Conservation (phyloP, 1,284 basidiomycete genomes). For the Apiotrichum veenhuisii region DNA sequence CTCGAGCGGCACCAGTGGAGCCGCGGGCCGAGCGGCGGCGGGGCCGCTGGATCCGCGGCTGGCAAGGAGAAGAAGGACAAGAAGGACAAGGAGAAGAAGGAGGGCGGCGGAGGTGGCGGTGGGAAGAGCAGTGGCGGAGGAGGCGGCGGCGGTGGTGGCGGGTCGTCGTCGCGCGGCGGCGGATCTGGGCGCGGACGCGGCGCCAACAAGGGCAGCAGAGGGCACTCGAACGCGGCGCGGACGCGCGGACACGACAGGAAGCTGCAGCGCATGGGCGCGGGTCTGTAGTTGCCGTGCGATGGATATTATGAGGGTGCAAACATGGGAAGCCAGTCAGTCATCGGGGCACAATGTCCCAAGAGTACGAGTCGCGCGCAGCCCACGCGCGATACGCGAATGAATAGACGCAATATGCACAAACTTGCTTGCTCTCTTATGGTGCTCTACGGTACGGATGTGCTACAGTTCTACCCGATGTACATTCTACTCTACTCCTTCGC, state of each 20-base stretch:
- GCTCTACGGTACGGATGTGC: no score
- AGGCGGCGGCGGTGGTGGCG: constrained; percentile 18
- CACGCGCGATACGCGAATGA: no score
- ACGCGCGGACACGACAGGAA: constrained; percentile 49
- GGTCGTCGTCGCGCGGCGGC: no score
- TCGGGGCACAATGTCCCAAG: no score
- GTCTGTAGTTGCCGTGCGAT: constrained; percentile 4
- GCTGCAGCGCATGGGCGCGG: constrained; percentile 46
- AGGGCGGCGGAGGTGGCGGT: neutral
- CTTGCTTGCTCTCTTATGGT: no score
- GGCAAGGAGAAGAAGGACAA: constrained; percentile 3
- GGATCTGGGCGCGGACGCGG: constrained; percentile 29
- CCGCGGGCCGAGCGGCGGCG: neutral
- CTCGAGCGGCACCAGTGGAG: constrained; percentile 37
- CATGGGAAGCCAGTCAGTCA: no score
- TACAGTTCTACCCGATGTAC: no score
- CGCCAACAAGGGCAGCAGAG: constrained; percentile 43
- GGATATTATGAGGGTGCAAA: no score
- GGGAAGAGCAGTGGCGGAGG: constrained; percentile 1
- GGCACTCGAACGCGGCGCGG: constrained; percentile 48
- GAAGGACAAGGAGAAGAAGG: neutral
- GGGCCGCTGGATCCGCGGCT: neutral
- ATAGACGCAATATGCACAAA: no score
- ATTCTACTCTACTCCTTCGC: no score
- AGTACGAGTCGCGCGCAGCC: no score